Evolutionary conservation across 2,329 filamentous ascomycete species (phyloP).

Genomic region (Paraphoma chrysanthemicola): DNA sequence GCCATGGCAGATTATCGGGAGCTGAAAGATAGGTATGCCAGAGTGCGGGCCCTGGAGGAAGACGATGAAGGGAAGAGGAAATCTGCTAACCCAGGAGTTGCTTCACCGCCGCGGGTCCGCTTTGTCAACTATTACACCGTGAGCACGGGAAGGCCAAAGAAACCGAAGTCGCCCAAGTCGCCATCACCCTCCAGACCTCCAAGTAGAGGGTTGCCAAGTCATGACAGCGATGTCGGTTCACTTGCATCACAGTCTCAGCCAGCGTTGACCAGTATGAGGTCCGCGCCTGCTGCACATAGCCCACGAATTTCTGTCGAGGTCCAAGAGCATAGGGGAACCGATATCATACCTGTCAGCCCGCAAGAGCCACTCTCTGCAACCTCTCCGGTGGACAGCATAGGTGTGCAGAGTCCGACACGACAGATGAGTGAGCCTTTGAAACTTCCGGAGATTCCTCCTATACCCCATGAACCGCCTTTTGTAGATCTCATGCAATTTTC

Average conservation of each 20-base stretch:
- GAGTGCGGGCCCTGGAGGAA: constrained; percentile 74
- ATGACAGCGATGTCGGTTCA: constrained; percentile 9
- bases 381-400: constrained; percentile 8
- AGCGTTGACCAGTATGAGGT: constrained; percentile 15
- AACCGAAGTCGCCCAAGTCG: constrained; percentile 52
- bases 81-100: constrained; percentile 36
- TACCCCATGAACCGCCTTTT: constrained; percentile 62
- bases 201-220: constrained; percentile 8
- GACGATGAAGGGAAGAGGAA: constrained; percentile 58
- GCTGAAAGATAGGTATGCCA: constrained; percentile 73
- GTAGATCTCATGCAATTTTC: constrained; percentile 66
- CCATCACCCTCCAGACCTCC: constrained; percentile 26
- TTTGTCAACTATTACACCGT: constrained; percentile 92
- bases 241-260: constrained; percentile 19
- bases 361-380: constrained; percentile 35
- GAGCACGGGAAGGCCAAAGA: constrained; percentile 74
- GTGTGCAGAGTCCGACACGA: constrained; percentile 1
- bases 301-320: constrained; percentile 57
- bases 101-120: constrained; percentile 64
- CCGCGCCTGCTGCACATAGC: constrained; percentile 33
- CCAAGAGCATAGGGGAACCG: constrained; percentile 53
- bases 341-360: constrained; percentile 36
- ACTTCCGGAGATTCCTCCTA: constrained; percentile 57
- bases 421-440: constrained; percentile 12
- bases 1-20: constrained; percentile 78